phyloP scores from a whole-genome alignment of 2,329 filamentous ascomycete genomes.

The Ophiostoma ulmi region DNA sequence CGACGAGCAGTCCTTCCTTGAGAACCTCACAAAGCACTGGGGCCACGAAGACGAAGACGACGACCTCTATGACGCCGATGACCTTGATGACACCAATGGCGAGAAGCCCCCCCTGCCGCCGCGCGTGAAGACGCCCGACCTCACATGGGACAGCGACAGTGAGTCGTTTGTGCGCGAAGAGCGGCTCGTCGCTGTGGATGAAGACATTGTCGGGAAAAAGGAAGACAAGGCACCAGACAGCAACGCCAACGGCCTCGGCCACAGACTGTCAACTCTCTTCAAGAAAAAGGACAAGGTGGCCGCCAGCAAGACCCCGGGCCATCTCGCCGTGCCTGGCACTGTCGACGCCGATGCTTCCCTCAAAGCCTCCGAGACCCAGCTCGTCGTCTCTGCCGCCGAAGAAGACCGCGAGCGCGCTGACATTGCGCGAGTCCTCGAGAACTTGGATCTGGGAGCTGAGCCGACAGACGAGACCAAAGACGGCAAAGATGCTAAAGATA shows the following conservation, averaged over 20 bases:
- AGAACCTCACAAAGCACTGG: constrained; percentile 42
- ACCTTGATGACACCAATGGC: constrained; percentile 39
- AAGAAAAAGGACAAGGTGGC: constrained; percentile 26
- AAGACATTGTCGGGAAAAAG: neutral
- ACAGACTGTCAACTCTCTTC: constrained; percentile 24
- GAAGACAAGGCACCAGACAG: constrained; percentile 31
- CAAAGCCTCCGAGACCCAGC: constrained; percentile 29
- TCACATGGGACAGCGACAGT: constrained; percentile 45
- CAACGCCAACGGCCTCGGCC: constrained; percentile 15
- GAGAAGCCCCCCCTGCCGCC: constrained; percentile 52
- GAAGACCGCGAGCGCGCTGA: constrained; percentile 59
- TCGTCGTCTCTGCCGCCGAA: constrained; percentile 31
- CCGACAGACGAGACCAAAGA: neutral
- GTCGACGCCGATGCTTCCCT: constrained; percentile 33
- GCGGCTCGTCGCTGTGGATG: constrained; percentile 7
- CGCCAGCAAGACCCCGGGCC: constrained; percentile 31
- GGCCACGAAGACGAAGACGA: constrained; percentile 24
- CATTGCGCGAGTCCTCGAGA: constrained; percentile 71
- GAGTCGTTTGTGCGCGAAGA: constrained; percentile 34
- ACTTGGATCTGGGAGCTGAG: constrained; percentile 66
- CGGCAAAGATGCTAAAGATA: neutral
- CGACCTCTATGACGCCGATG: constrained; percentile 28
- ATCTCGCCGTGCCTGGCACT: constrained; percentile 35
- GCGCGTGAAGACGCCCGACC: constrained; percentile 46
- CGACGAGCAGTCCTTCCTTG: constrained; percentile 56